Conservation (phyloP, 1,284 basidiomycete species). For the Spongispora temasekensis region DNA sequence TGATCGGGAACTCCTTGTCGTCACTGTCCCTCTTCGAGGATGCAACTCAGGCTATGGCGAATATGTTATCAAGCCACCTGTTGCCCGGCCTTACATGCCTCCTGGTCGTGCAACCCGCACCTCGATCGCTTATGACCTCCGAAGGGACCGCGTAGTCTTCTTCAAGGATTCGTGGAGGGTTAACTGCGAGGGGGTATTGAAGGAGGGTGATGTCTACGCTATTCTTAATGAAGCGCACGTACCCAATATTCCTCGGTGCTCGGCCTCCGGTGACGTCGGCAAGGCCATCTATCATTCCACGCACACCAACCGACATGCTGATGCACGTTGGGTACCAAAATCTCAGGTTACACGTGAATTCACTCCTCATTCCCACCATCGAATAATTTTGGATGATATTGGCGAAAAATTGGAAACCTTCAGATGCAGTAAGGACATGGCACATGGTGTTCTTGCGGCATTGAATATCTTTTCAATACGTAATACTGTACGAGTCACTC, state of each 20-base stretch:
- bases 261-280: background rate
- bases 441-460: background rate
- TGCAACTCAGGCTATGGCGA: background rate
- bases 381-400: background rate
- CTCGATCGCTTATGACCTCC: background rate
- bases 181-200: background rate
- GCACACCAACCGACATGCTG: background rate
- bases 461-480: background rate
- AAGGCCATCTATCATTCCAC: background rate
- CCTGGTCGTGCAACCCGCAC: background rate
- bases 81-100: background rate
- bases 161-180: background rate
- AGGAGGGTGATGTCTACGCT: background rate
- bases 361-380: background rate
- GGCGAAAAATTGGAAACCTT: background rate
- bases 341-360: background rate
- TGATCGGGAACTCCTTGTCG: background rate
- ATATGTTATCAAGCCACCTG: background rate
- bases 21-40: background rate
- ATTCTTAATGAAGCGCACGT: background rate
- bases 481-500: too few relatives aligned
- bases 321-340: background rate
- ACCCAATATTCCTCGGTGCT: background rate
- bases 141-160: background rate
- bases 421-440: background rate